A percentile compares a stretch with the other conserved stretches of the same genome.
phyloP scores from a whole-genome alignment of 345 rosid genomes.

The Salix viminalis region DNA sequence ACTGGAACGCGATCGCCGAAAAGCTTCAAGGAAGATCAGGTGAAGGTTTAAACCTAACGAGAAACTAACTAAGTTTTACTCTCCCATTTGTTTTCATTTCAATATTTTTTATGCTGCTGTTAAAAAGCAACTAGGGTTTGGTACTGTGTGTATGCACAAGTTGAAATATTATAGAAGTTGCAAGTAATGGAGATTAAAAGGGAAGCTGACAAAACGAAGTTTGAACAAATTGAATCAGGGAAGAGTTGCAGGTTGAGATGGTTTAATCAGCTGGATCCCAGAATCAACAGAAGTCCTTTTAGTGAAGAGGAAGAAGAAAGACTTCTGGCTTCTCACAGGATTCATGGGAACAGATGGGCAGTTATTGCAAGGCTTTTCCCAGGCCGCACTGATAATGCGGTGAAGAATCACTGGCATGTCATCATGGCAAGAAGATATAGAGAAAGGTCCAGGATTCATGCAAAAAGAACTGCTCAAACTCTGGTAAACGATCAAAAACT shows the following conservation, averaged over 20 bases:
- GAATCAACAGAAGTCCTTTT: constrained; percentile 80
- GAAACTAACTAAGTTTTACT: neutral
- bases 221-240: constrained; percentile 35
- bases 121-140: neutral
- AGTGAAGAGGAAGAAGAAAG: constrained; percentile 89
- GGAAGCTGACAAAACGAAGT: neutral
- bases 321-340: constrained; percentile 65
- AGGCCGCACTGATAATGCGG: constrained; percentile 91
- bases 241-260: constrained; percentile 96
- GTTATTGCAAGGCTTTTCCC: constrained; percentile 80
- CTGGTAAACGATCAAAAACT: neutral
- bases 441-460: constrained; percentile 31
- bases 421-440: constrained; percentile 76
- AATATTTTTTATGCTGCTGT: neutral
- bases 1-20: constrained; percentile 41
- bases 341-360: constrained; percentile 94
- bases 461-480: constrained; percentile 13
- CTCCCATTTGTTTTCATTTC: neutral
- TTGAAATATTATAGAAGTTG: neutral
- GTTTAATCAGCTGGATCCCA: constrained; percentile 92
- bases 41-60: neutral
- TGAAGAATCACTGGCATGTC: constrained; percentile 97
- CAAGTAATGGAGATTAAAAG: neutral
- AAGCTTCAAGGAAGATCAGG: constrained; percentile 39
- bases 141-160: neutral